These are phyloP conservation scores for Parietichytrium sp. DNA, from an alignment of 108 stramenopile genomes.

Conservation along the genomic window DNA sequence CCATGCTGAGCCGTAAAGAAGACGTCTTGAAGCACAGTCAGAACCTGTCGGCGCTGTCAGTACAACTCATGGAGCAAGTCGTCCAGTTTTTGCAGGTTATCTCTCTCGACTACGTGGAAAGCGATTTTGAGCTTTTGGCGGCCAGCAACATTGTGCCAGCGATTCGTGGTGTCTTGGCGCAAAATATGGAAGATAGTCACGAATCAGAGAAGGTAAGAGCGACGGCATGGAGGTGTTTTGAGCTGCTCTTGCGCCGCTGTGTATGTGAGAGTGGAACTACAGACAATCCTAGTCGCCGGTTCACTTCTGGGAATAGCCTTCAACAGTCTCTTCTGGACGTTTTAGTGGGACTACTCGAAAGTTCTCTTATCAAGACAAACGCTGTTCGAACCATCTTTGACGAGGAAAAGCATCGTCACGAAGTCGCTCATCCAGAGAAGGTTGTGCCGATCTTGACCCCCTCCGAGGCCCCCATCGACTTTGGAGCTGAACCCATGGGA, in stretches of 20 bases:
- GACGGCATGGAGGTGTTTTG: background rate
- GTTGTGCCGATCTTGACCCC: no score
- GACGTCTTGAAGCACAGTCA: background rate
- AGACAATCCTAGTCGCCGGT: background rate
- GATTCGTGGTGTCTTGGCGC: background rate
- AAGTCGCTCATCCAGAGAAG: no score
- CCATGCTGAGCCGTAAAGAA: background rate
- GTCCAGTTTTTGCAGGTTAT: background rate
- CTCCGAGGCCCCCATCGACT: no score
- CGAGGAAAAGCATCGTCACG: no score
- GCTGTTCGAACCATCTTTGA: no score
- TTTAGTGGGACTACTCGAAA: background rate
- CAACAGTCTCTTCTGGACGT: conserved; percentile 27
- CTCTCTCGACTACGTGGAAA: conserved; percentile 18
- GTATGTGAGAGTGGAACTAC: background rate
- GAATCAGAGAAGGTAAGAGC: background rate
- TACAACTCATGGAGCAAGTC: background rate
- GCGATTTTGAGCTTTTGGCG: conserved; percentile 17
- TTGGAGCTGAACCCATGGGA: no score
- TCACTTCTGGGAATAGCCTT: conserved; percentile 23
- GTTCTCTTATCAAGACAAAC: background rate
- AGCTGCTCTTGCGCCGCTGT: conserved; percentile 23
- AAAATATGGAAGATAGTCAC: background rate
- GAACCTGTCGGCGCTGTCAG: background rate
- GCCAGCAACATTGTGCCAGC: conserved; percentile 12